Conservation (phyloP, 106 monocot species). For the Allium cepa region DNA sequence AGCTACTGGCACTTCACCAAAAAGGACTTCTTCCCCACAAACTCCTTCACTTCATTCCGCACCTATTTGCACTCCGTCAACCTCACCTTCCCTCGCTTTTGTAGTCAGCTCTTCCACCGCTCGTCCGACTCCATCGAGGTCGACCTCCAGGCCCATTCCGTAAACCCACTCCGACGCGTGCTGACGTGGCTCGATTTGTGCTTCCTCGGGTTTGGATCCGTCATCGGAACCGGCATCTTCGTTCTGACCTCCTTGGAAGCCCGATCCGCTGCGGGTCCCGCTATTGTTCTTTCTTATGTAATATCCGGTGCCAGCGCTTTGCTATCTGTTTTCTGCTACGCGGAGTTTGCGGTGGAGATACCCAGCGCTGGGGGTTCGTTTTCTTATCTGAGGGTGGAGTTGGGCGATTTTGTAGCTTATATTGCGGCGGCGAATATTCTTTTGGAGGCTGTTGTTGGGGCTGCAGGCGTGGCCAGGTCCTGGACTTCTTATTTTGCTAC, state of each 20-base stretch:
- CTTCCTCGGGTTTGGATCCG: slow-evolving; percentile 72
- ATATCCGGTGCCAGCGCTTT: slow-evolving; percentile 56
- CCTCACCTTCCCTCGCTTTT: slow-evolving; percentile 33
- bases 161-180: slow-evolving; percentile 36
- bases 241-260: slow-evolving; percentile 72
- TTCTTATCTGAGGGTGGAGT: slow-evolving; percentile 61
- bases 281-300: slow-evolving; percentile 65
- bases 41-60: slow-evolving; percentile 45
- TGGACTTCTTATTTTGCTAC: slow-evolving; percentile 17
- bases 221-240: slow-evolving; percentile 74
- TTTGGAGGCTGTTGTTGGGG: slow-evolving; percentile 38
- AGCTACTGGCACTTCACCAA: slow-evolving; percentile 52
- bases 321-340: slow-evolving; percentile 79
- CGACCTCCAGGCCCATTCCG: slow-evolving; percentile 15
- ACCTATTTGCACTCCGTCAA: slow-evolving; percentile 35
- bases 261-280: slow-evolving; percentile 50
- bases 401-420: slow-evolving; percentile 63
- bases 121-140: slow-evolving; percentile 39
- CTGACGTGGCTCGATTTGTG: slow-evolving; percentile 77
- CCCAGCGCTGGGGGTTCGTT: slow-evolving; percentile 74
- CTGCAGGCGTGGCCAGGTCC: slow-evolving; percentile 6
- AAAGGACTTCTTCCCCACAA: slow-evolving; percentile 59
- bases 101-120: slow-evolving; percentile 30
- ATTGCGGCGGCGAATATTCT: slow-evolving; percentile 49
- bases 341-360: slow-evolving; percentile 78